Base-by-base conservation (phyloP, 1,139 yeast genomes). In the Yamadazyma atlantica region DNA sequence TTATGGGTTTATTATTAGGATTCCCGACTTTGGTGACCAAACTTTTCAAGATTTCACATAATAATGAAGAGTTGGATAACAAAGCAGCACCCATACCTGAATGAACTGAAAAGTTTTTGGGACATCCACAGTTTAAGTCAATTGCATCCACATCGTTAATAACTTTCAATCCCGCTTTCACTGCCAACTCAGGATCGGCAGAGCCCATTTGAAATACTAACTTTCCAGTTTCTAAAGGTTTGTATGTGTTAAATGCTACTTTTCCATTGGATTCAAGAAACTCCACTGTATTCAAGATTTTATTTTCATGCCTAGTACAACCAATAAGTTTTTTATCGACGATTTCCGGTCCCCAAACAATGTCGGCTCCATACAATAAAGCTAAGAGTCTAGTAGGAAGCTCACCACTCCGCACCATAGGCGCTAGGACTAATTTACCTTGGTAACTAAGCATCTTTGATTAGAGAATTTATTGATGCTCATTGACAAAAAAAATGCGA, bases 71-170 rank as follows among this genome's bases (percentile, higher is more conserved):
- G 0, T 90, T 87, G 33, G 75, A 68, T 42, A 92, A 68, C 34
- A 92, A 67, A 0, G 96, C 97, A 3, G 97, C 96, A 4, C 98
- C 98, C 97, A 92, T 92, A 1, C 98, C 98, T 0, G 94, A 75
- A 58, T 89, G 97, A 3, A 88, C 74, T 1, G 89, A 82, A 52
- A 86, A 87, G 43, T 84, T 90, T 55, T 88, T 89, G 2, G 98
- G 98, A 62, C 98, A 92, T 4, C 98, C 98, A 29, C 96, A 88
- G 58, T 92, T 92, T 44, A 92, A 76, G 57, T 92, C 98, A 11
- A 92, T 85, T 7, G 95, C 97, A 44, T 82, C 89, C 1, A 92
- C 97, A 58, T 92, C 98, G 2, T 70, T 55, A 12, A 90, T 88
- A 2, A 92, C 86, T 34, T 82, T 70, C 39, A 73, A 65, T 0